These are phyloP conservation scores for Terfezia boudieri DNA, from an alignment of 495 filamentous ascomycete species.

Conservation along the genomic window DNA sequence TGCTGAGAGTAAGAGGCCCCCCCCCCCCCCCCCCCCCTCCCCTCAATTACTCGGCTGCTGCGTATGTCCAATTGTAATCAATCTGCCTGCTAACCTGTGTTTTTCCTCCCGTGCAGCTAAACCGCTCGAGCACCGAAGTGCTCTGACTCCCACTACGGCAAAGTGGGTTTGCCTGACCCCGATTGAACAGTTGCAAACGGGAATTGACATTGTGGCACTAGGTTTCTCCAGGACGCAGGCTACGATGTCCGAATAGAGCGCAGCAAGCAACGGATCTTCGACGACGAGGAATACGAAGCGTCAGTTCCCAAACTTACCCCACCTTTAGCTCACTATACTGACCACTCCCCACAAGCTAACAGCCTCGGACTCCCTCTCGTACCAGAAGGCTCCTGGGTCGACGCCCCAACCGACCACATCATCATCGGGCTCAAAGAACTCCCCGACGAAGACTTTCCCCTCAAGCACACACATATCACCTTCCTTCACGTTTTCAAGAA, in stretches of 20 bases:
- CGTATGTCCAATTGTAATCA: neutral
- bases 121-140: conserved; percentile 35
- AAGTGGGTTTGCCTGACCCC: neutral
- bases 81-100: conserved; percentile 22
- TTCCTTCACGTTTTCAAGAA: conserved; percentile 76
- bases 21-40: too few species aligned
- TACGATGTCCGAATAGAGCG: conserved; percentile 70
- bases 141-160: conserved; percentile 23
- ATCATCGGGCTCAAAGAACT: conserved; percentile 90
- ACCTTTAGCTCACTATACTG: neutral
- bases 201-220: conserved; percentile 20
- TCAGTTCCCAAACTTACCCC: neutral
- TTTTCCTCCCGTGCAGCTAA: conserved; percentile 15
- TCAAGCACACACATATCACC: conserved; percentile 66
- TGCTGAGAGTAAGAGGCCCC: conserved; percentile 17
- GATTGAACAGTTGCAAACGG: neutral
- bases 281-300: conserved; percentile 40
- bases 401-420: conserved; percentile 54
- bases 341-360: conserved; percentile 1
- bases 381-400: conserved; percentile 54
- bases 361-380: conserved; percentile 52
- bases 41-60: neutral
- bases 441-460: conserved; percentile 66
- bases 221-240: conserved; percentile 58
- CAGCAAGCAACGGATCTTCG: conserved; percentile 61